Base-by-base conservation (phyloP, 2,329 filamentous ascomycete genomes). In the Herpotrichia juniperi region DNA sequence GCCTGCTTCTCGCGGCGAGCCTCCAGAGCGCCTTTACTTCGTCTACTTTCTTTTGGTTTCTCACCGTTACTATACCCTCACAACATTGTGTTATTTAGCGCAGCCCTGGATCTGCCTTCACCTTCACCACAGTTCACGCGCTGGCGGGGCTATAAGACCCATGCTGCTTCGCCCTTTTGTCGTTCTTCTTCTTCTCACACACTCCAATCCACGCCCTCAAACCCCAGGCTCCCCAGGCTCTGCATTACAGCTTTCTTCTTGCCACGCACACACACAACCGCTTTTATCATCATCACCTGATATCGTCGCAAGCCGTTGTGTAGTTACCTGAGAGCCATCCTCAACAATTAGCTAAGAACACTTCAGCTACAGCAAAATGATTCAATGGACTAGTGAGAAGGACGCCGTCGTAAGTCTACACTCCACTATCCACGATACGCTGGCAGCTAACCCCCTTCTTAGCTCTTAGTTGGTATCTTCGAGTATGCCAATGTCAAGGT, bases 381-480 rank as follows among this genome's bases (percentile, higher is more conserved):
- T 64, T 14, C 46, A 59, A 4, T 68, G 66, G 66, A 64, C 48
- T 2, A 31, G 56, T 1, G 63, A 65, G 12, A 55, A 61, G 12
- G 64, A 68, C 11, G 47, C 54, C 6, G 48, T 57, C 6, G 66
- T 67, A 50, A 37, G 59, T 12, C 35, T 24, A 8, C n/a, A 17
- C 30, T 35, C 43, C 8, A 42, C 42, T 58, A 35, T 58, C 42
- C 34, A 17, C 4, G 12, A n/a, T 19, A n/a, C 5, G 11, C 17
- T n/a, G n/a, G n/a, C n/a, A n/a, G n/a, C n/a, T n/a, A n/a, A n/a
- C n/a, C n/a, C n/a, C n/a, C n/a, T n/a, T n/a, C n/a, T n/a, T 32
- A 68, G 66, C 49, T 68, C 19, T 53, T 68, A 4, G 30, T 48
- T 9, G 58, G 56, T 1, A 43, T 68, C 42, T 58, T 67, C 40